phyloP scores from a whole-genome alignment of 2,329 filamentous ascomycete species.

The Domatiomyces catenatus region DNA sequence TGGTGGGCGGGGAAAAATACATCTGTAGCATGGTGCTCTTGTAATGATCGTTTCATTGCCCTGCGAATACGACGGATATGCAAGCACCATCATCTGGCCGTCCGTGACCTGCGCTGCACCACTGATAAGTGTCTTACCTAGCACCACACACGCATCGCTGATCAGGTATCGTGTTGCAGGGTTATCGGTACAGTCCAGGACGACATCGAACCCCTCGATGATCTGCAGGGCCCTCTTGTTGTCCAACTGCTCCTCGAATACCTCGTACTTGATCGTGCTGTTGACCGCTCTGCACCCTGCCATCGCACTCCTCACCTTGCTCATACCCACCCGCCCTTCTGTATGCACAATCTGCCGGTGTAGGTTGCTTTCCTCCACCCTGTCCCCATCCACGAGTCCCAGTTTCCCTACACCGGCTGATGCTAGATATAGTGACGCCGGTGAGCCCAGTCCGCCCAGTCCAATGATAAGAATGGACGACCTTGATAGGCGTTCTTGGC shows the following conservation, averaged over 20 bases:
- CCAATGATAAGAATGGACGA: constrained; percentile 57
- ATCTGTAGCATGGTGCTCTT: constrained; percentile 74
- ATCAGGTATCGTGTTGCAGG: constrained; percentile 84
- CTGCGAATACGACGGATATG: constrained; percentile 33
- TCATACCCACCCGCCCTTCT: constrained; percentile 43
- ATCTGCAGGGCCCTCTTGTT: not conserved
- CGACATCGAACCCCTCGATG: constrained; percentile 39
- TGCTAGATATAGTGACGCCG: constrained; percentile 81
- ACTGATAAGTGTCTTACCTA: constrained; percentile 66
- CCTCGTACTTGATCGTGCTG: constrained; percentile 7
- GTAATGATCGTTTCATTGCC: not conserved
- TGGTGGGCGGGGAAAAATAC: constrained; percentile 77
- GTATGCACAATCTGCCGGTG: constrained; percentile 81
- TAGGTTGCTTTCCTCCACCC: constrained; percentile 76
- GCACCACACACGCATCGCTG: constrained; percentile 72
- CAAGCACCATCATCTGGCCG: constrained; percentile 78
- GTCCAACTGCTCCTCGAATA: constrained; percentile 7
- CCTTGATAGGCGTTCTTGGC: constrained; percentile 10
- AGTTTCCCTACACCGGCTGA: constrained; percentile 74
- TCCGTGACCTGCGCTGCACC: constrained; percentile 80
- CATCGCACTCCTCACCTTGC: constrained; percentile 10
- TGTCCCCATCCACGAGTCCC: constrained; percentile 75
- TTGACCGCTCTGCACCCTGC: constrained; percentile 12
- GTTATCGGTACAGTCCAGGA: constrained; percentile 92
- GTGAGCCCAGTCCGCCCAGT: constrained; percentile 78